phyloP scores from a whole-genome alignment of 495 filamentous ascomycete genomes.

The Neurospora africana region DNA sequence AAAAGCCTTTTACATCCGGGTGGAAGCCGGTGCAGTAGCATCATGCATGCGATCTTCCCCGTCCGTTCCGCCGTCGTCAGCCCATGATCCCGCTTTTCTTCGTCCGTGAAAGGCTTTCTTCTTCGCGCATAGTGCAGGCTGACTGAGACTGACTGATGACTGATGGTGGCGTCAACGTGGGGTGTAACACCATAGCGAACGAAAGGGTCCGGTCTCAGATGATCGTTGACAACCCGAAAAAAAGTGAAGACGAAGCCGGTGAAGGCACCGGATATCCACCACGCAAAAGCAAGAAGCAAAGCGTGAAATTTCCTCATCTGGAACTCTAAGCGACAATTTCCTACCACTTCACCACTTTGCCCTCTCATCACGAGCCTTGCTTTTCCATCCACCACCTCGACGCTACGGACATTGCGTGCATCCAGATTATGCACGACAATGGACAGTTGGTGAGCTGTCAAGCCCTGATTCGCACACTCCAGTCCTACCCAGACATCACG shows the following conservation, averaged over 20 bases:
- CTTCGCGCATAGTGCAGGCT: not conserved
- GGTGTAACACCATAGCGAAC: not conserved
- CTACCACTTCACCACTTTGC: not conserved
- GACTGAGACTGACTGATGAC: not conserved
- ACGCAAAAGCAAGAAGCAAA: not conserved
- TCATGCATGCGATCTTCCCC: constrained; percentile 18
- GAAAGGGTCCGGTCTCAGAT: not conserved
- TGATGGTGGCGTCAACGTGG: not conserved
- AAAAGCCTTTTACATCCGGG: not conserved
- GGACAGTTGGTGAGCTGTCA: constrained; percentile 5
- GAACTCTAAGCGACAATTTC: not conserved
- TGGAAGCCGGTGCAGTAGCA: constrained; percentile 18
- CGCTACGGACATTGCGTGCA: not conserved
- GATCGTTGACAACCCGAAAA: not conserved
- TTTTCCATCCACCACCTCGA: not conserved
- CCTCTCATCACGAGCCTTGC: not conserved
- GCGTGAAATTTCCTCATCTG: not conserved
- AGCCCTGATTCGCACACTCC: constrained; percentile 7
- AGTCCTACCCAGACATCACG: not conserved
- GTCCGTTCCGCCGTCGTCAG: constrained; percentile 10
- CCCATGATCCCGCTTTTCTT: not conserved
- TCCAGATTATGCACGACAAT: not conserved
- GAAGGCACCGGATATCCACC: not conserved
- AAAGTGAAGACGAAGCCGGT: constrained; percentile 2
- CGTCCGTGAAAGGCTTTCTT: not conserved